These are phyloP conservation scores for Arthrobotrys sinensis DNA, from an alignment of 2,329 filamentous ascomycete genomes.

Conservation along the genomic window DNA sequence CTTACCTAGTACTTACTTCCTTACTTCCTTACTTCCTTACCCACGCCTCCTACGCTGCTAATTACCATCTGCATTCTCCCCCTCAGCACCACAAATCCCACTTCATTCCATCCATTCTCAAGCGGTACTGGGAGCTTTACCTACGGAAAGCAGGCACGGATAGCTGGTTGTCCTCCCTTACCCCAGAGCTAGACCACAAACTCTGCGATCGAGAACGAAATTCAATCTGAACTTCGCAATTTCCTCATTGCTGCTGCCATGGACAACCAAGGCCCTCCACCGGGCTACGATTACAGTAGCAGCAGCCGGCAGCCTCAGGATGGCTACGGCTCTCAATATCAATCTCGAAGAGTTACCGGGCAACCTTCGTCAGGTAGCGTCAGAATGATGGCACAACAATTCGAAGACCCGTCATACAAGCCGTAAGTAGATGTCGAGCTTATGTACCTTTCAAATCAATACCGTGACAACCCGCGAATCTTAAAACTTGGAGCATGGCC, in stretches of 20 bases:
- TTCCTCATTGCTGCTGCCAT: slow-evolving; percentile 45
- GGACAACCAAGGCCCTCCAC: slow-evolving; percentile 60
- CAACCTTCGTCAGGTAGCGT: slow-evolving; percentile 56
- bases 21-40: neutral
- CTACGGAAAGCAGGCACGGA: neutral
- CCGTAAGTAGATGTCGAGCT: slow-evolving; percentile 44
- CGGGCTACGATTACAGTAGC: slow-evolving; percentile 45
- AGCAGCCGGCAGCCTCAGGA: slow-evolving; percentile 36
- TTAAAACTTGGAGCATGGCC: slow-evolving; percentile 15
- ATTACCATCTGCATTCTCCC: slow-evolving; percentile 32
- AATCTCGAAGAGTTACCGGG: slow-evolving; percentile 50
- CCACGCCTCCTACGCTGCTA: neutral
- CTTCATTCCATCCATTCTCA: slow-evolving; percentile 26
- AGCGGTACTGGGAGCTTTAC: slow-evolving; percentile 4
- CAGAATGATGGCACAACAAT: slow-evolving; percentile 57
- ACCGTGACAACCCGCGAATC: neutral
- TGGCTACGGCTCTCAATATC: slow-evolving; percentile 37
- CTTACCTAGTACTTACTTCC: neutral
- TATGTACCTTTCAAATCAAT: neutral
- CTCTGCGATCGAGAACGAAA: slow-evolving; percentile 2
- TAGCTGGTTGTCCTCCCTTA: neutral
- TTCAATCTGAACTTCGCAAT: slow-evolving; percentile 12
- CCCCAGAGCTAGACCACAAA: neutral
- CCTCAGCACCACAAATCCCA: neutral
- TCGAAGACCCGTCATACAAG: slow-evolving; percentile 43